phyloP scores from a whole-genome alignment of 2,329 filamentous ascomycete species.

The Paracoccidioides brasiliensis region DNA sequence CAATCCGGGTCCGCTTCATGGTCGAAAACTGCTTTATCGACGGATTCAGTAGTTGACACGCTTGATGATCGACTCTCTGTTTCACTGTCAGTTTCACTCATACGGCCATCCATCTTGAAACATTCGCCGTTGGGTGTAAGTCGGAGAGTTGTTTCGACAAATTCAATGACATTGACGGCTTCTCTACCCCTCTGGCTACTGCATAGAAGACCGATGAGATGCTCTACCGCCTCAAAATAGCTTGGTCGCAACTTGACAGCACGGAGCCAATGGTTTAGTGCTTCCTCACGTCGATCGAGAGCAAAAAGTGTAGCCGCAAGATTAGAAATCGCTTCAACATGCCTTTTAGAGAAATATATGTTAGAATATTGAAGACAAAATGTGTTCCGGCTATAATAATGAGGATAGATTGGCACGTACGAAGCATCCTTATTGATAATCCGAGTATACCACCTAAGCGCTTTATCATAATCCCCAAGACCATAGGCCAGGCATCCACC shows the following conservation, averaged over 20 bases:
- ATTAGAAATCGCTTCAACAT: conserved; percentile 90
- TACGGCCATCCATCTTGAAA: conserved; percentile 38
- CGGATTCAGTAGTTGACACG: conserved; percentile 38
- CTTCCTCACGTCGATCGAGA: conserved; percentile 67
- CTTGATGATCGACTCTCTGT: conserved; percentile 41
- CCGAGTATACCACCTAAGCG: conserved; percentile 38
- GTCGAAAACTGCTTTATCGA: conserved; percentile 46
- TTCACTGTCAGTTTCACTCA: conserved; percentile 49
- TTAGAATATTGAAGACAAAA: conserved; percentile 14
- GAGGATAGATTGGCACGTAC: conserved; percentile 25
- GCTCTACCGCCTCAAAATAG: conserved; percentile 90
- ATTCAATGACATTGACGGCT: conserved; percentile 75
- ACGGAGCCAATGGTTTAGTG: conserved; percentile 70
- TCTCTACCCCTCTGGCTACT: conserved; percentile 67
- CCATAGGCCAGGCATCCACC: conserved; percentile 88
- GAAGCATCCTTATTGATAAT: conserved; percentile 47
- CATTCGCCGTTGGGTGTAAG: conserved; percentile 36
- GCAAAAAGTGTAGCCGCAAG: conserved; percentile 80
- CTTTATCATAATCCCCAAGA: conserved; percentile 66
- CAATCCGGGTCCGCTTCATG: conserved; percentile 35
- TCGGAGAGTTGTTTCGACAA: conserved; percentile 62
- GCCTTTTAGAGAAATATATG: conserved; percentile 35
- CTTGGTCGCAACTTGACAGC: conserved; percentile 74
- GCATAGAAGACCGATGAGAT: conserved; percentile 79
- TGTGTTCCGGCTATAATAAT: conserved; percentile 7